phyloP scores from a whole-genome alignment of 768 basidiomycete genomes.

The Phaeolepiota aurea region DNA sequence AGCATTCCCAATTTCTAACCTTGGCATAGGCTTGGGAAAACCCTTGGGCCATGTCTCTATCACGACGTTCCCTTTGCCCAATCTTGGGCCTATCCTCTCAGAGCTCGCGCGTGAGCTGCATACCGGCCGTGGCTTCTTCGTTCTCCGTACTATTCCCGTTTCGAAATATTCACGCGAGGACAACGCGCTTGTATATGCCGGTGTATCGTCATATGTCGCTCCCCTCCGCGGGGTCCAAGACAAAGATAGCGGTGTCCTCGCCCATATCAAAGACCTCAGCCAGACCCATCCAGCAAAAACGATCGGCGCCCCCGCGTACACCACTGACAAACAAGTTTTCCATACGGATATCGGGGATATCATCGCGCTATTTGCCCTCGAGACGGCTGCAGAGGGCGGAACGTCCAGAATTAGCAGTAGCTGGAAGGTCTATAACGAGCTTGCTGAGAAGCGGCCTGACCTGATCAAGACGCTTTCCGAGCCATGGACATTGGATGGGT shows the following conservation, averaged over 20 bases:
- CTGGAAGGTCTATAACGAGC: conserved; percentile 35
- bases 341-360: conserved; percentile 36
- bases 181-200: conserved; percentile 14
- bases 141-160: conserved; percentile 16
- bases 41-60: neutral
- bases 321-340: conserved; percentile 17
- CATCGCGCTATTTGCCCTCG: conserved; percentile 33
- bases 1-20: neutral
- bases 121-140: conserved; percentile 16
- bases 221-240: conserved; percentile 13
- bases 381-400: conserved; percentile 33
- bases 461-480: conserved; percentile 30
- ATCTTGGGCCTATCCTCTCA: conserved; percentile 11
- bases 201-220: conserved; percentile 15
- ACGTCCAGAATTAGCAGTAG: conserved; percentile 35
- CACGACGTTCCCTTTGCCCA: conserved; percentile 14
- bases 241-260: conserved; percentile 12
- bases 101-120: conserved; percentile 13
- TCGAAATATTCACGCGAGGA: conserved; percentile 13
- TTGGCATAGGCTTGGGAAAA: neutral
- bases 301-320: conserved; percentile 16
- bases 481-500: conserved; percentile 34
- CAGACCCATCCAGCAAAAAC: conserved; percentile 11
- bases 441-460: conserved; percentile 37
- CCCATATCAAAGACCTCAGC: conserved; percentile 16